Percentiles rank a stretch among this genome's conserved stretches.
Conservation (phyloP, 108 stramenopile species). For the Cyclotella distinguenda region DNA sequence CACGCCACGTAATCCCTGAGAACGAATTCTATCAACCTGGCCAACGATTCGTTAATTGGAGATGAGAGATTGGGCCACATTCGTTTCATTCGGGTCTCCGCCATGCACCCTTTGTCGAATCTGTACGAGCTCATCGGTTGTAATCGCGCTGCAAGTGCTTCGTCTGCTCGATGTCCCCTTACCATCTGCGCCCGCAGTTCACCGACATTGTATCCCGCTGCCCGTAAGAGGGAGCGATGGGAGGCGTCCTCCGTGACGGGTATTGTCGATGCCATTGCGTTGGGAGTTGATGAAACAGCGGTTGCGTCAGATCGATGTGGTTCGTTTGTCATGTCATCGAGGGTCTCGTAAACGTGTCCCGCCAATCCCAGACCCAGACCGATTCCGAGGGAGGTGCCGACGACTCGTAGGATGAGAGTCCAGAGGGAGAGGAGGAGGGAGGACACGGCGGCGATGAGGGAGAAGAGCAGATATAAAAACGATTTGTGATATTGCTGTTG, state of each 20-base stretch:
- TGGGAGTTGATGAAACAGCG: background rate
- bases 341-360: conserved; percentile 66
- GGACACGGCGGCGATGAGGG: background rate
- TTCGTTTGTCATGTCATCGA: conserved; percentile 28
- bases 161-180: conserved; percentile 28
- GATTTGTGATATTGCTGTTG: background rate
- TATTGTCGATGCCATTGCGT: background rate
- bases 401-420: conserved; percentile 21
- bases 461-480: background rate
- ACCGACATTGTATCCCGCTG: conserved; percentile 33
- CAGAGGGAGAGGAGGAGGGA: background rate
- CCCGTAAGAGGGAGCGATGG: conserved; percentile 33
- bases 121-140: conserved; percentile 16
- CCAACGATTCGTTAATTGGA: conserved; percentile 56
- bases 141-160: background rate
- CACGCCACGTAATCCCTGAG: conserved; percentile 72
- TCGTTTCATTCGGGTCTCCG: conserved; percentile 38
- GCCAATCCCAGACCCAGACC: conserved; percentile 76
- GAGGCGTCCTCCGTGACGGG: conserved; percentile 26
- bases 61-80: conserved; percentile 76
- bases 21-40: conserved; percentile 69
- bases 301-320: background rate
- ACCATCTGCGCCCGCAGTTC: conserved; percentile 44
- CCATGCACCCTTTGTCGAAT: conserved; percentile 36
- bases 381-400: conserved; percentile 61